Evolutionary conservation across 1,139 yeast genomes (phyloP).

Genomic region (Suhomyces panamericanus): DNA sequence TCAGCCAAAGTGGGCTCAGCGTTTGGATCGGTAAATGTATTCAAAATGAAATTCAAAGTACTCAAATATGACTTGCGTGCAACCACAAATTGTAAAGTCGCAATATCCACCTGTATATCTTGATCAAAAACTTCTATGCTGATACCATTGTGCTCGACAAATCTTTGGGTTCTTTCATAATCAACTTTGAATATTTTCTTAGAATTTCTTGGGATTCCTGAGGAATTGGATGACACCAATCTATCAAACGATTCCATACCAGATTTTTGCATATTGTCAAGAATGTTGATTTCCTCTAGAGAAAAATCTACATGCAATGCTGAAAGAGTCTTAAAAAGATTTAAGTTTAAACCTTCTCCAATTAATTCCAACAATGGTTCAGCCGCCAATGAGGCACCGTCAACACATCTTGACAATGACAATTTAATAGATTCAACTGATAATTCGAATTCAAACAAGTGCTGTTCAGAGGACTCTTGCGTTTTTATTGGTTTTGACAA

Average conservation of each 20-base stretch:
- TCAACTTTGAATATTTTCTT: conserved; percentile 60
- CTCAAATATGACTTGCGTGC: conserved; percentile 80
- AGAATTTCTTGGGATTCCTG: conserved; percentile 28
- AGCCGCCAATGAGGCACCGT: conserved; percentile 59
- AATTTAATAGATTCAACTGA: conserved; percentile 63
- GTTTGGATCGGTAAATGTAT: conserved; percentile 83
- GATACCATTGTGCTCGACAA: conserved; percentile 56
- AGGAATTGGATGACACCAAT: conserved; percentile 66
- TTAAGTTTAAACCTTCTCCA: conserved; percentile 63
- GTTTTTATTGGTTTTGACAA: not conserved
- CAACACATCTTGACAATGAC: conserved; percentile 66
- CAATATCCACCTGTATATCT: conserved; percentile 68
- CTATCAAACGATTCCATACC: conserved; percentile 66
- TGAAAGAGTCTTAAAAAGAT: conserved; percentile 57
- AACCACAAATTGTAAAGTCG: conserved; percentile 75
- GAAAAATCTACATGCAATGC: conserved; percentile 68
- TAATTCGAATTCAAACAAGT: conserved; percentile 67
- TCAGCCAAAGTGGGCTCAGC: conserved; percentile 70
- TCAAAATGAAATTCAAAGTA: conserved; percentile 74
- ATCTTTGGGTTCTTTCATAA: conserved; percentile 58
- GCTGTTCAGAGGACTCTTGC: conserved; percentile 43
- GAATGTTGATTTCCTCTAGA: conserved; percentile 64
- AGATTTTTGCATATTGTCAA: conserved; percentile 71
- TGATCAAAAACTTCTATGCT: conserved; percentile 79
- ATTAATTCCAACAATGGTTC: conserved; percentile 71